Conservation (phyloP, 2,329 filamentous ascomycete genomes). For the Penicillium digitatum region DNA sequence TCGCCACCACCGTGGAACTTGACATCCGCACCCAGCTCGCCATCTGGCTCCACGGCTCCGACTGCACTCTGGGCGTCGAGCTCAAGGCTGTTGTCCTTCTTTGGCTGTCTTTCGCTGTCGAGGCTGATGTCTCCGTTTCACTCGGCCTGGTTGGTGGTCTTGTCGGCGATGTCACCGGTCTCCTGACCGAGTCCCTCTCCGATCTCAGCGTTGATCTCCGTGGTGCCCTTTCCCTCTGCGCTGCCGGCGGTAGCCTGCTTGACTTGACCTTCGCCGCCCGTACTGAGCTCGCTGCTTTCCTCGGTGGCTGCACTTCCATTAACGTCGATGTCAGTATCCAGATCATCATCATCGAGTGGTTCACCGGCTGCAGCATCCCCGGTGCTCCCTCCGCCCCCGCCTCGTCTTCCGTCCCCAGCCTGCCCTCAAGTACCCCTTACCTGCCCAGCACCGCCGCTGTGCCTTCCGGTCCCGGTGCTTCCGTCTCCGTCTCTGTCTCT, state of each 20-base stretch:
- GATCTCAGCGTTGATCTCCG: conserved; percentile 31
- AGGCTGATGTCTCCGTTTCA: conserved; percentile 27
- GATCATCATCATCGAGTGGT: conserved; percentile 46
- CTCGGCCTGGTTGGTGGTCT: conserved; percentile 28
- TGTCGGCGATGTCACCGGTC: conserved; percentile 27
- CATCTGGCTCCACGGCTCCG: conserved; percentile 31
- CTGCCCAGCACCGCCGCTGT: conserved; percentile 9
- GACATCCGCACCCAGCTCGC: conserved; percentile 32
- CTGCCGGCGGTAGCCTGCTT: conserved; percentile 33
- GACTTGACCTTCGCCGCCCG: conserved; percentile 32
- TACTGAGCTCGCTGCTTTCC: conserved; percentile 36
- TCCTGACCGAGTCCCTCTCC: conserved; percentile 28
- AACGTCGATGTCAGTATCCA: conserved; percentile 42
- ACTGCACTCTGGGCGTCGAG: conserved; percentile 34
- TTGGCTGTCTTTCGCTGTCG: conserved; percentile 35
- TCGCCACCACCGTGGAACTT: conserved; percentile 26
- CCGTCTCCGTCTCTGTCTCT: background rate
- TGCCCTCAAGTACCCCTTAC: conserved; percentile 14
- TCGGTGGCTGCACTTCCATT: conserved; percentile 28
- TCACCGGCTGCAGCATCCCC: conserved; percentile 31
- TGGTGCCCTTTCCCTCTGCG: conserved; percentile 31
- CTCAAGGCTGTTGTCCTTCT: conserved; percentile 36
- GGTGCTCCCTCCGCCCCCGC: conserved; percentile 17
- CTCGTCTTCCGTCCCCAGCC: conserved; percentile 18
- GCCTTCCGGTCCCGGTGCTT: conserved; percentile 7